These are phyloP conservation scores for Phytophthora gonapodyides DNA, from an alignment of 352 stramenopile species.

Conservation along the genomic window DNA sequence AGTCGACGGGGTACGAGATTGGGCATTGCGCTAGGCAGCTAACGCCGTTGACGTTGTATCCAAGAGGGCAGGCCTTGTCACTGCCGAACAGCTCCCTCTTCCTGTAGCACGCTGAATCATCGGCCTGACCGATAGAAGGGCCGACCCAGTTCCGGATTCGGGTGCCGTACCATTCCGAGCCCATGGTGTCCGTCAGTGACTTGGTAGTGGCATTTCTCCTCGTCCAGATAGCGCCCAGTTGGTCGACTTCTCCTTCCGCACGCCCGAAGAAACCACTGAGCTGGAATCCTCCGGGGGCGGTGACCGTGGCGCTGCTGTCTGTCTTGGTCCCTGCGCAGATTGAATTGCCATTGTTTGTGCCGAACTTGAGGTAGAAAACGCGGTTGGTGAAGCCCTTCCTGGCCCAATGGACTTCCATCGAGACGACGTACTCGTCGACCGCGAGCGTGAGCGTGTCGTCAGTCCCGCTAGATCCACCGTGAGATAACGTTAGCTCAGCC, in stretches of 20 bases:
- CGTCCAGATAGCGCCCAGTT: constrained; percentile 38
- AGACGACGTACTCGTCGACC: constrained; percentile 29
- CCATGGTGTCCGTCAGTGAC: constrained; percentile 30
- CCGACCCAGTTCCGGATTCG: constrained; percentile 44
- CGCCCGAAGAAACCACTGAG: constrained; percentile 39
- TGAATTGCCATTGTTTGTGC: constrained; percentile 23
- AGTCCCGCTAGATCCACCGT: constrained; percentile 30
- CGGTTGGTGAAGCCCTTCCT: constrained; percentile 6
- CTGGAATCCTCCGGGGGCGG: constrained; percentile 33
- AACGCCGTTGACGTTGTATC: constrained; percentile 23
- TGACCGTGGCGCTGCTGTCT: constrained; percentile 16
- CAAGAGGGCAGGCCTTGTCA: constrained; percentile 26
- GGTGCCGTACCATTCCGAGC: constrained; percentile 28
- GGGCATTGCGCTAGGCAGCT: constrained; percentile 50
- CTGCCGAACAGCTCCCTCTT: constrained; percentile 24
- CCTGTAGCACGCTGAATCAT: constrained; percentile 38
- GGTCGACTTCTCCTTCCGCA: constrained; percentile 20
- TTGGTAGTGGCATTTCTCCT: constrained; percentile 23
- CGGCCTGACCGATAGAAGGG: constrained; percentile 24
- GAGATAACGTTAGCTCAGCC: constrained; percentile 19
- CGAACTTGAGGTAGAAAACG: constrained; percentile 36
- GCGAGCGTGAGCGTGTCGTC: constrained; percentile 26
- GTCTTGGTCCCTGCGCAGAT: constrained; percentile 25
- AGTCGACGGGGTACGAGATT: constrained; percentile 63
- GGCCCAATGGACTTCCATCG: constrained; percentile 39